Percentiles rank a stretch among this genome's conserved stretches.
These are phyloP conservation scores for Xylariaceae sp. DNA, from an alignment of 2,329 filamentous ascomycete species.

Conservation along the genomic window DNA sequence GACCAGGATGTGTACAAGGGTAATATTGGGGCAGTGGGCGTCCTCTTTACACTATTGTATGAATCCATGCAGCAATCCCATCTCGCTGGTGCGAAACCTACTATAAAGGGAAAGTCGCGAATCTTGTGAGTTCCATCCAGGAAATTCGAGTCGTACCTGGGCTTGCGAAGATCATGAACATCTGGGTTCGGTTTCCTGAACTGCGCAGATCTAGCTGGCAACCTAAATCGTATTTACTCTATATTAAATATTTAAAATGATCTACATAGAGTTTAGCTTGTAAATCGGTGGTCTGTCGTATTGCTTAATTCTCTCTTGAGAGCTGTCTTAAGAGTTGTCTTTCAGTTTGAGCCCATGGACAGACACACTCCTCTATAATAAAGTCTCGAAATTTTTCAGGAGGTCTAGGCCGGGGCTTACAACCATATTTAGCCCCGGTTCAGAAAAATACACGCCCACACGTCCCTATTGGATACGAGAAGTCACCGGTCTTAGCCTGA, in stretches of 20 bases:
- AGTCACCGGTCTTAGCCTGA: no score
- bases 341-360: no score
- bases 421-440: neutral
- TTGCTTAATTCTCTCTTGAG: no score
- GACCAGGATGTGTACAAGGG: neutral
- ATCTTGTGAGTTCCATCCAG: conserved; percentile 6
- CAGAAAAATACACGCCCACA: neutral
- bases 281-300: no score
- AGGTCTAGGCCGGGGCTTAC: neutral
- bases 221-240: neutral
- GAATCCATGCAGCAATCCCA: neutral
- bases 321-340: no score
- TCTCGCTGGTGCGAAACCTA: neutral
- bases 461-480: neutral
- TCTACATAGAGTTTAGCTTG: no score
- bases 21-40: conserved; percentile 11
- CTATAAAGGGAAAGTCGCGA: conserved; percentile 1
- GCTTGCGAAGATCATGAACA: conserved; percentile 18
- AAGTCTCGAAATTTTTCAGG: neutral
- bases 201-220: neutral
- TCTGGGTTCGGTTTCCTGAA: conserved; percentile 19
- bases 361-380: no score
- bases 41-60: neutral
- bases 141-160: conserved; percentile 7
- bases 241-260: no score